Base-by-base conservation (phyloP, 306 rosid genomes). In the Gastrolobium villosum region DNA sequence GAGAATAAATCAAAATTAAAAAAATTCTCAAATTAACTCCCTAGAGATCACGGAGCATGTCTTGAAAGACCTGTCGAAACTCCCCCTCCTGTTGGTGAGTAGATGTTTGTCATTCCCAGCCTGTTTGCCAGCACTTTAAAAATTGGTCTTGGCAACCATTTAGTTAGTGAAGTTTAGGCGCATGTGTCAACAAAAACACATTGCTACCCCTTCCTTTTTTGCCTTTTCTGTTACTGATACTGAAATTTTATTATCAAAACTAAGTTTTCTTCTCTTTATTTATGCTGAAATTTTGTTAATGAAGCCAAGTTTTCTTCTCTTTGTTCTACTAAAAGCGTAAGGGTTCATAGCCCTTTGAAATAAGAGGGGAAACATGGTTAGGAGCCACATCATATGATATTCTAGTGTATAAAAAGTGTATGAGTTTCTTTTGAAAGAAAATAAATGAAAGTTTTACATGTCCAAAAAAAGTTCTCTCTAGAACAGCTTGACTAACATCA, bases 171-270 rank as follows among this genome's bases (percentile, higher is more conserved):
- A 20, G 0, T 20, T 20, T 20, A 20, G 26, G 26, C 26, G 1
- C 26, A 20, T 20, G 26, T 20, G 26, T 20, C 26, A 20, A 20
- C 3, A 2, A 15, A 49, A 66, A 62, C 28, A 40, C 63, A 50
- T 49, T 69, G 49, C 57, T 64, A 59, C 49, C 48, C 15, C 10
- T 57, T 56, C 65, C 26, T 10, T 46, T 70, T 36, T 36, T 5
- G 5, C 59, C 56, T 30, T 43, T 59, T 60, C 67, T 32, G 26
- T 20, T 20, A 20, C 50, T 60, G 65, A 37, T 49, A 34, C 59
- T 75, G 67, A 67, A 81, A 31, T 59, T 75, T 67, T 68, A 65
- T 67, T 46, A 10, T 14, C 60, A 40, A 81, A 46, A 56, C 53
- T 41, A 56, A 56, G 55, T 67, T 81, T 56, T 65, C 28, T 66